Evolutionary conservation across 257 asterid genomes (phyloP).

Genomic region (Solanum chiquidenum): DNA sequence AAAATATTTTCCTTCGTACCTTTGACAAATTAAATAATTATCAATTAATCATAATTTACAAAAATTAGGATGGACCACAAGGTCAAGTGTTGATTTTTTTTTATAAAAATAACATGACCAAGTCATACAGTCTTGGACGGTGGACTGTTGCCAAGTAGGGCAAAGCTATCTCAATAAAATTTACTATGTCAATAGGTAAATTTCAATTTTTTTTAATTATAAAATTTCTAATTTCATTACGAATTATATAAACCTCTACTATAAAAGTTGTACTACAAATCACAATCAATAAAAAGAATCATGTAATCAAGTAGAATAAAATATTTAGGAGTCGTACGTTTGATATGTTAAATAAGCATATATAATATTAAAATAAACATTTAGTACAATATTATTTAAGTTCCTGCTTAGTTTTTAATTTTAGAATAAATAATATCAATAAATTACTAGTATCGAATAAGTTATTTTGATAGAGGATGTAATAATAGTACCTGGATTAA

Average conservation of each 20-base stretch:
- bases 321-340: neutral
- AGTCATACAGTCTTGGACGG: neutral
- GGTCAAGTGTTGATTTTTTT: neutral
- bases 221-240: neutral
- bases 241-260: too few relatives aligned
- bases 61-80: slow-evolving; percentile 3
- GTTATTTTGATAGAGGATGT: too few relatives aligned
- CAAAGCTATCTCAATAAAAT: neutral
- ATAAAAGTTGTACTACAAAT: neutral
- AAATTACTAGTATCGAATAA: neutral
- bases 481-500: too few relatives aligned
- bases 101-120: neutral
- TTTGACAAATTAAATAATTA: neutral
- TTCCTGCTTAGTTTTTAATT: too few relatives aligned
- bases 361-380: too few relatives aligned
- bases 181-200: neutral
- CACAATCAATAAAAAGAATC: too few relatives aligned
- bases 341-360: too few relatives aligned
- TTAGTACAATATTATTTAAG: neutral
- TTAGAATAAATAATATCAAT: too few relatives aligned
- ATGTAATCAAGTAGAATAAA: neutral
- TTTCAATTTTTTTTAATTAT: neutral
- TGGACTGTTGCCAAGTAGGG: neutral
- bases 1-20: neutral
- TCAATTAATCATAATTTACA: neutral